phyloP scores from a whole-genome alignment of 163 green algal genomes.

The Botryococcus braunii region DNA sequence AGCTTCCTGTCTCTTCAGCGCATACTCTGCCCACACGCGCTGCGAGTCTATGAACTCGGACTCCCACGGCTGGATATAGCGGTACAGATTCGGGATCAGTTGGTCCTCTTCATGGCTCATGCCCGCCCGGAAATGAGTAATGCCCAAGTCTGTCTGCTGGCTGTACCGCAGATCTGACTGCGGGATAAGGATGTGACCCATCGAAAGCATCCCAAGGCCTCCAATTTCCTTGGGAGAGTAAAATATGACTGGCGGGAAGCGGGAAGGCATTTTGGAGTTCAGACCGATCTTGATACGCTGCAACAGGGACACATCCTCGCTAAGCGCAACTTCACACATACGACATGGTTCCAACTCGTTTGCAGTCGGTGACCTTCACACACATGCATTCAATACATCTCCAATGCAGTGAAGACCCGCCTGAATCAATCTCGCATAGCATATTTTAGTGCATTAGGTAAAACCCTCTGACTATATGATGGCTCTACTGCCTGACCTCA shows the following conservation, averaged over 20 bases:
- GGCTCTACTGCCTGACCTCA: too few species aligned
- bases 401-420: too few species aligned
- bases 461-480: too few species aligned
- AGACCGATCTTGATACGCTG: slow-evolving; percentile 95
- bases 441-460: too few species aligned
- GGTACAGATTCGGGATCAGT: slow-evolving; percentile 99
- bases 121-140: slow-evolving; percentile 96
- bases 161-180: slow-evolving; percentile 97
- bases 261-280: slow-evolving; percentile 96
- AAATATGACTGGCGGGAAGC: slow-evolving; percentile 98
- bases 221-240: slow-evolving; percentile 97
- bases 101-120: slow-evolving; percentile 99
- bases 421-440: too few species aligned
- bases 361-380: too few species aligned
- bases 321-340: too few species aligned
- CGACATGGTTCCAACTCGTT: too few species aligned
- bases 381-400: too few species aligned
- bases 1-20: slow-evolving; percentile 95
- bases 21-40: slow-evolving; percentile 99
- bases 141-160: slow-evolving; percentile 96
- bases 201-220: slow-evolving; percentile 98
- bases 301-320: too few species aligned
- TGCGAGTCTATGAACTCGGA: slow-evolving; percentile 96
- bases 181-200: slow-evolving; percentile 99
- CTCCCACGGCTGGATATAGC: slow-evolving; percentile 95